Evolutionary conservation across 371 early-diverging fungal species (phyloP).

Genomic region (Lichtheimia corymbifera): DNA sequence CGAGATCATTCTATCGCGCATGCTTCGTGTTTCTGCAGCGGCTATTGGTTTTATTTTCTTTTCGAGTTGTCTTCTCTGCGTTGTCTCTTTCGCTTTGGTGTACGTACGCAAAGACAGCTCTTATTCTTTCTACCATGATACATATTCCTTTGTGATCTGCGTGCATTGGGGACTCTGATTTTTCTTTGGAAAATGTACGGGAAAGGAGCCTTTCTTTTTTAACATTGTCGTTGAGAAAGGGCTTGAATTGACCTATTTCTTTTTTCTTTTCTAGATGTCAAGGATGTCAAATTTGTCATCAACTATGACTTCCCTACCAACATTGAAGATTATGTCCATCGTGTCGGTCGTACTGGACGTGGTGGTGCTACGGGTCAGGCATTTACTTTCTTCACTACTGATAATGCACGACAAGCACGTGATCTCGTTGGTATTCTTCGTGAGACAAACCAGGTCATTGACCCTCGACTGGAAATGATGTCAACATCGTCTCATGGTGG

Average conservation of each 20-base stretch:
- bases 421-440: conserved; percentile 90
- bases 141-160: conserved; percentile 6
- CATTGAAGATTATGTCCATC: conserved; percentile 96
- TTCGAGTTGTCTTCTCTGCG: conserved; percentile 7
- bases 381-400: conserved; percentile 95
- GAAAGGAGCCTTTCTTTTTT: conserved; percentile 5
- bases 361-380: conserved; percentile 94
- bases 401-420: conserved; percentile 87
- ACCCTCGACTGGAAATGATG: conserved; percentile 83
- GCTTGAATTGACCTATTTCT: conserved; percentile 1
- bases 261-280: conserved; percentile 67
- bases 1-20: too few relatives aligned
- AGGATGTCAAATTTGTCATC: conserved; percentile 94
- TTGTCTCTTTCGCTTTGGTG: conserved; percentile 15
- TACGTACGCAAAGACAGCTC: conserved; percentile 7
- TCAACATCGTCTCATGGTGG: conserved; percentile 43
- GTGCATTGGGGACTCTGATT: conserved; percentile 19
- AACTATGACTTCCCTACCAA: conserved; percentile 97
- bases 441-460: conserved; percentile 95
- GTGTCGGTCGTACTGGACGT: conserved; percentile 99
- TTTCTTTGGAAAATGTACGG: conserved; percentile 6
- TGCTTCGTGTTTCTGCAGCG: too few relatives aligned
- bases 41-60: background rate
- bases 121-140: conserved; percentile 2
- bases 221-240: background rate